Base-by-base conservation (phyloP, 176 grass and related monocot genomes). In the Musa troglodytarum region DNA sequence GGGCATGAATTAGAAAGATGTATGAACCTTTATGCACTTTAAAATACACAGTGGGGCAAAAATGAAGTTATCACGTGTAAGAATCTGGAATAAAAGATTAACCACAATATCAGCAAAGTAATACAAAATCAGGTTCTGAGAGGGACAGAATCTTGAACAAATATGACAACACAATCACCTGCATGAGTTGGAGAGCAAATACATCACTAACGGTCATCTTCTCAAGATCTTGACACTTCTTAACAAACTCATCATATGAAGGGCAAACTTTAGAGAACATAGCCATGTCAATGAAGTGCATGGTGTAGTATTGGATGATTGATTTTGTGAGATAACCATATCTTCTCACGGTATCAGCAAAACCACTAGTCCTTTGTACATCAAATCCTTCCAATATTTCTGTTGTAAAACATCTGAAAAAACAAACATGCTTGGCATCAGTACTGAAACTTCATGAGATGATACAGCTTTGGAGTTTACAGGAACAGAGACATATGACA, bases 111-210 rank as follows among this genome's bases (percentile, higher is more conserved):
- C 8, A 52, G 14, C 6, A 8, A 74, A 16, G 25, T 26, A 11
- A 54, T 43, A 43, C 34, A 52, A 51, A 54, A 55, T 23, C 1
- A 22, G 53, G 17, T 26, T 21, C 15, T 34, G 22, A 20, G n/a
- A 59, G 13, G 23, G 2, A 59, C 8, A 68, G 22, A 69, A 57
- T 50, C 51, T 21, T 22, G 34, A 19, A 54, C n/a, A 52, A 1
- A 26, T 19, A 23, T 17, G 49, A 25, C 0, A 10, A n/a, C 24
- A 81, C 11, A 71, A 22, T 83, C 84, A 98, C 94, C 94, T 98
- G 94, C 94, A 98, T 98, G 87, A 93, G 94, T 74, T 98, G 94
- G 68, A 93, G 84, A 34, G 88, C 80, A 85, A 98, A 93, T 71
- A 98, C 83, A 78, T 98, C 34, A 29, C 80, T 86, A 20, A 97